These are phyloP conservation scores for Vachellia collinsii DNA, from an alignment of 306 rosid species.

Conservation along the genomic window DNA sequence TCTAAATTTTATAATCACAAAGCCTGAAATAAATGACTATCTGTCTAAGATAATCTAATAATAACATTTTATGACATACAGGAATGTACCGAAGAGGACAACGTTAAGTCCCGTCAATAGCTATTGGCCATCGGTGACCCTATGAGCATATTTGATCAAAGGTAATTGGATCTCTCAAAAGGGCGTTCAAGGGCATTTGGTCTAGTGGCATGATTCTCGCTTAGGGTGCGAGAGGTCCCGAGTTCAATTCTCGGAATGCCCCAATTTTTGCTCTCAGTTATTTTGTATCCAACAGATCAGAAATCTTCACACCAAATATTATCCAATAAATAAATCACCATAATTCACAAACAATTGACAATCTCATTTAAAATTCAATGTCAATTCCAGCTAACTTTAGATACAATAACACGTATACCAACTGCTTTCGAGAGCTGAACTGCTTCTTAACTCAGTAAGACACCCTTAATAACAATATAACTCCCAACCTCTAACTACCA, in stretches of 20 bases:
- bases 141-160: no score
- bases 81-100: neutral
- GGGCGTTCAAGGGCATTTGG: no score
- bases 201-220: no score
- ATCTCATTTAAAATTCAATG: constrained; percentile 17
- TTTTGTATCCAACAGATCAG: no score
- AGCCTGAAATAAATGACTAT: neutral
- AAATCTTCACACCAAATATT: neutral
- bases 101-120: no score
- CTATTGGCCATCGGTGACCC: no score
- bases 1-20: neutral
- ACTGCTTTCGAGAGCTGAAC: constrained; percentile 25
- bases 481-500: constrained; percentile 29
- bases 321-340: neutral
- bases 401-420: constrained; percentile 32
- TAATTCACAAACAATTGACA: constrained; percentile 8
- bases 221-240: no score
- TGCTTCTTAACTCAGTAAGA: neutral
- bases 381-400: constrained; percentile 22
- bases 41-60: neutral
- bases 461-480: constrained; percentile 18
- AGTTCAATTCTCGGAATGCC: constrained; percentile 44
- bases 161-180: no score
- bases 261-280: constrained; percentile 10
- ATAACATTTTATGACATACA: neutral